A percentile compares a stretch with the other conserved stretches of the same genome.
Conservation (phyloP, 495 filamentous ascomycete species). For the Penicillium argentinense region DNA sequence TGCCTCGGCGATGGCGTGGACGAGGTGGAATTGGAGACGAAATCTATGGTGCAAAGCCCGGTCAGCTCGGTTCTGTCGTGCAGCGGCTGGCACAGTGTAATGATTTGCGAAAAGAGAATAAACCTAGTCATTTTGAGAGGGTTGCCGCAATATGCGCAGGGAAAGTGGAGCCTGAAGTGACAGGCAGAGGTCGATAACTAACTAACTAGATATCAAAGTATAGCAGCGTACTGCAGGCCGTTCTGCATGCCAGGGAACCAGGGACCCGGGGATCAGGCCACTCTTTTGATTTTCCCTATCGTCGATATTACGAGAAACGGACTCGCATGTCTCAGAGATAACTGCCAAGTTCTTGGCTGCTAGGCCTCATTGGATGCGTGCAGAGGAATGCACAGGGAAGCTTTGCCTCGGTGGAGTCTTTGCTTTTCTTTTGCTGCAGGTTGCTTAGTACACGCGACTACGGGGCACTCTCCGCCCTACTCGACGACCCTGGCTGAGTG, state of each 20-base stretch:
- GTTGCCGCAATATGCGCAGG: too few species aligned
- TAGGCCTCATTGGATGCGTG: neutral
- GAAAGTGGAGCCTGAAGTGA: too few species aligned
- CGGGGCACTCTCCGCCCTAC: neutral
- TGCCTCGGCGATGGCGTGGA: too few species aligned
- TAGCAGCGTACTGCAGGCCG: too few species aligned
- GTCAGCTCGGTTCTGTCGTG: too few species aligned
- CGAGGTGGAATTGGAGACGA: too few species aligned
- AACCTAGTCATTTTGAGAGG: too few species aligned
- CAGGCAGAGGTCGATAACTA: too few species aligned
- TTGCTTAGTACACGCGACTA: neutral
- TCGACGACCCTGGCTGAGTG: neutral
- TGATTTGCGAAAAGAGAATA: too few species aligned
- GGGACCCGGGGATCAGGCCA: neutral
- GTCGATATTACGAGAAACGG: neutral
- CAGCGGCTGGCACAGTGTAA: too few species aligned
- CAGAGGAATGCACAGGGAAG: neutral
- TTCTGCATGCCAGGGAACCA: neutral
- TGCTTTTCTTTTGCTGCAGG: neutral
- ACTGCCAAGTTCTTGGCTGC: slow-evolving; percentile 1
- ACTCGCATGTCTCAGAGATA: slow-evolving; percentile 1
- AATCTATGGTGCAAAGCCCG: too few species aligned
- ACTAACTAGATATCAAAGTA: neutral
- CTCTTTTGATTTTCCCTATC: neutral
- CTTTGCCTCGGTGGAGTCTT: neutral